Evolutionary conservation across 2,329 filamentous ascomycete species (phyloP), one percentile per base, ranked within the genome.

Genomic region (Chrysosphaeria jannelii): DNA sequence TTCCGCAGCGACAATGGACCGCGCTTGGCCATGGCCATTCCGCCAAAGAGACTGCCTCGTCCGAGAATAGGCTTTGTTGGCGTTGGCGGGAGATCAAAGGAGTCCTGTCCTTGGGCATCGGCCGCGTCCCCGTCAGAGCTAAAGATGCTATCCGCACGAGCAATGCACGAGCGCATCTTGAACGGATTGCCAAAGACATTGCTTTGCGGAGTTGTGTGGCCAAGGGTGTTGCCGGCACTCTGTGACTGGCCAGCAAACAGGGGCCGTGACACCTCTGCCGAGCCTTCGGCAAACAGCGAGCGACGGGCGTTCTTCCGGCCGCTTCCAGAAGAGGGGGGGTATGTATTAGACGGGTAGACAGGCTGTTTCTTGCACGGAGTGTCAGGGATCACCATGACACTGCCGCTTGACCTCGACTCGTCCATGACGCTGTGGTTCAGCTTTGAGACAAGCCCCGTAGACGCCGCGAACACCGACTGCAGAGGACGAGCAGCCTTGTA

Each of bases 291-390:
- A n/a, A 72, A 66, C 29, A 31, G 31, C 1, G 28, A 28, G 9
- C 30, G 31, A 23, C 64, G 58, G 27, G 63, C 58, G 31, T 62
- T 51, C 34, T 57, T 57, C 39, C 63, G 50, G 22, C 56, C 57
- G 38, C 56, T 66, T 24, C 62, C 63, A 8, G 50, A 48, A 1
- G 49, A 49, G 2, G 53, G 57, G 1, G 64, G 61, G 42, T 58
- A 58, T 24, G 70, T 61, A 34, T 70, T 53, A 45, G 79, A 61
- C 27, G 68, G 47, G 33, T 62, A 66, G 4, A 55, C 50, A n/a
- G n/a, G n/a, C 25, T 70, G 66, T 39, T 85, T 78, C 49, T 93
- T 97, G 45, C 85, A 93, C 1, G 85, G 85, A 2, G 85, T 97
- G 39, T 93, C 85, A 1, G 85, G 81, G 53, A 89, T 79, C 14